Conservation (phyloP, 2,329 filamentous ascomycete species). For the Furcasterigmium sp. region DNA sequence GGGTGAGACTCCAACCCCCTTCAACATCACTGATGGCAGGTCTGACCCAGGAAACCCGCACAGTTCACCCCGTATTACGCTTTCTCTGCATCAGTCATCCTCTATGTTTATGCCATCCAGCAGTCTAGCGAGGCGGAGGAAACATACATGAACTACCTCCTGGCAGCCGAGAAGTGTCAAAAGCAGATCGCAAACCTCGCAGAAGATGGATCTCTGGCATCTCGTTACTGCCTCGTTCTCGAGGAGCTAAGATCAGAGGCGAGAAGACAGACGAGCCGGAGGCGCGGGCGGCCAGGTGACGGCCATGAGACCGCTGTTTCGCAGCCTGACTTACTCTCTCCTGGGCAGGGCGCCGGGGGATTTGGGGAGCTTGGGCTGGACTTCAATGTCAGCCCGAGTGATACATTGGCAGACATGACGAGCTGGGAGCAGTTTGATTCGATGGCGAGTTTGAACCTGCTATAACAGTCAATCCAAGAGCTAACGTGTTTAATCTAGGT, state of each 20-base stretch:
- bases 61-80: conserved; percentile 34
- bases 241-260: conserved; percentile 23
- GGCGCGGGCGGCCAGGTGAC: background rate
- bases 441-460: conserved; percentile 3
- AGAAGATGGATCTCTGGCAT: conserved; percentile 27
- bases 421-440: conserved; percentile 12
- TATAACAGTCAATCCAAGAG: background rate
- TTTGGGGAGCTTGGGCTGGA: conserved; percentile 2
- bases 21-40: background rate
- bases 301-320: background rate
- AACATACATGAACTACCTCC: conserved; percentile 22
- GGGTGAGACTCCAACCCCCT: conserved; percentile 19
- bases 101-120: conserved; percentile 38
- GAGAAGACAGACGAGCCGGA: background rate
- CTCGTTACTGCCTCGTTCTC: conserved; percentile 33
- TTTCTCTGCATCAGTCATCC: conserved; percentile 35
- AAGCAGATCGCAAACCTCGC: conserved; percentile 28
- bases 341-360: background rate
- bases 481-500: background rate
- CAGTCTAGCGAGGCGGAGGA: conserved; percentile 18
- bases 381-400: conserved; percentile 9
- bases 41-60: no score
- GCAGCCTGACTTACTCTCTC: background rate
- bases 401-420: conserved; percentile 11
- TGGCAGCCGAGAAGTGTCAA: conserved; percentile 31